Conservation (phyloP, 768 basidiomycete species). For the Aureoboletus auriporus region DNA sequence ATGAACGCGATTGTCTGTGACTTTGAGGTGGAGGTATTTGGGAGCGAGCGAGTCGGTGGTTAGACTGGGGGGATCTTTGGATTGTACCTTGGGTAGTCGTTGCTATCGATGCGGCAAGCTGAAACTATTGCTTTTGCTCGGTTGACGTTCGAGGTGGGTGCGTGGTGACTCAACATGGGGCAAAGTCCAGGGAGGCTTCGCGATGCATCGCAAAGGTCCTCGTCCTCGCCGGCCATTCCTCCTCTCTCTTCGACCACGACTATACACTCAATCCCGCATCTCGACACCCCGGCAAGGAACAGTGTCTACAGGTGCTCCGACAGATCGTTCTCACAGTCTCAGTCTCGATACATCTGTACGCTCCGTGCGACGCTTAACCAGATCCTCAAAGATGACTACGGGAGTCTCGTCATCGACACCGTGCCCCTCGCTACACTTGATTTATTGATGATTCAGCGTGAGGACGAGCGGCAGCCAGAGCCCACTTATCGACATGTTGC, state of each 20-base stretch:
- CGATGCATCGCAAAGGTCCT: conserved; percentile 74
- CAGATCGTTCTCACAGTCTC: too few relatives aligned
- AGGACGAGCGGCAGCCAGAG: conserved; percentile 57
- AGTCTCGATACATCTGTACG: too few relatives aligned
- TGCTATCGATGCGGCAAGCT: too few relatives aligned
- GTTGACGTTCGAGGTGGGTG: too few relatives aligned
- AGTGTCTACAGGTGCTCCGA: conserved; percentile 70
- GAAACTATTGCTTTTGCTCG: too few relatives aligned
- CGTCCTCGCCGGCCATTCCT: conserved; percentile 82
- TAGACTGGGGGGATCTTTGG: too few relatives aligned
- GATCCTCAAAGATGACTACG: conserved; percentile 78
- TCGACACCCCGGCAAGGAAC: conserved; percentile 80
- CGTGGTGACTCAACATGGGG: too few relatives aligned
- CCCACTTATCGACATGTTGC: conserved; percentile 76
- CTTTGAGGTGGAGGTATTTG: too few relatives aligned
- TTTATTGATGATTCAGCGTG: conserved; percentile 58
- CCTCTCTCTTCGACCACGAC: conserved; percentile 71
- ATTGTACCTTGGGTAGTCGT: too few relatives aligned
- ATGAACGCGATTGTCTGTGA: too few relatives aligned
- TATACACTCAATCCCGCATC: conserved; percentile 62
- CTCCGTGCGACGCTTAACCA: conserved; percentile 69
- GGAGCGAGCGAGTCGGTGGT: too few relatives aligned
- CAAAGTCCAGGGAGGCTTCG: too few relatives aligned
- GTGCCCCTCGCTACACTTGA: conserved; percentile 78
- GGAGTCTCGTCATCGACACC: conserved; percentile 70